phyloP scores from a whole-genome alignment of 2,329 filamentous ascomycete genomes.

The Colletotrichum graminicola region DNA sequence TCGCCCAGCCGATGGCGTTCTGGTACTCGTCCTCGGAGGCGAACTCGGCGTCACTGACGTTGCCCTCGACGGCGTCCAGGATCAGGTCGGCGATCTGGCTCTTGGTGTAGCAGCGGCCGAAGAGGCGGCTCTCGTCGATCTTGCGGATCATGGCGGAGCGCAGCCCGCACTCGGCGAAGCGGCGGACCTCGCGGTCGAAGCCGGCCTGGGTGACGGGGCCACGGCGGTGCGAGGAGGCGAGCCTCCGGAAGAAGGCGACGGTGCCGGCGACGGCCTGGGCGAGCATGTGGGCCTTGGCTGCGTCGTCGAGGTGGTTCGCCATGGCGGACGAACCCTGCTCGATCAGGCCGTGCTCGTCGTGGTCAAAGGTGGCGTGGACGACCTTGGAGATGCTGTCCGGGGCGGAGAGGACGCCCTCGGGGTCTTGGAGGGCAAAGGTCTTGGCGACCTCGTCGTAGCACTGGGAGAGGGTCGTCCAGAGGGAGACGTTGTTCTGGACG shows the following conservation, averaged over 20 bases:
- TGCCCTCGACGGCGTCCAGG: conserved; percentile 47
- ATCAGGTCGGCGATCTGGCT: conserved; percentile 51
- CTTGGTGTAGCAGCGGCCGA: conserved; percentile 51
- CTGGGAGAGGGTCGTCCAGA: conserved; percentile 41
- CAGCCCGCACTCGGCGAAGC: conserved; percentile 49
- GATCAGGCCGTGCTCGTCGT: conserved; percentile 50
- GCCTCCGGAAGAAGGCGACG: conserved; percentile 48
- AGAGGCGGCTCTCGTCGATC: conserved; percentile 49
- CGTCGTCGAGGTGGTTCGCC: conserved; percentile 48
- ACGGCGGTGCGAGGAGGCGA: conserved; percentile 40
- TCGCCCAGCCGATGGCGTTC: conserved; percentile 47
- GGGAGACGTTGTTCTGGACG: conserved; percentile 37
- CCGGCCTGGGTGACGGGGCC: conserved; percentile 42
- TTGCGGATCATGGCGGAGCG: conserved; percentile 47
- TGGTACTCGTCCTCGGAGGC: conserved; percentile 42
- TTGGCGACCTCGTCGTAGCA: conserved; percentile 36
- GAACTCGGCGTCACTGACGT: conserved; percentile 34
- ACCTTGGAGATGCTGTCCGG: conserved; percentile 44
- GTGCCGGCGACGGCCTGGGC: conserved; percentile 53
- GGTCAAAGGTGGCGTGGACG: conserved; percentile 51
- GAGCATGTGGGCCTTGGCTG: conserved; percentile 51
- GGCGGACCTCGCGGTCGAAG: conserved; percentile 48
- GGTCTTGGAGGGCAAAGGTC: conserved; percentile 38
- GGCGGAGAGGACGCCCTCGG: conserved; percentile 45
- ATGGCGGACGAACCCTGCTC: conserved; percentile 47